Evolutionary conservation across 371 early-diverging fungal genomes (phyloP).

Genomic region (Mortierella sp.): DNA sequence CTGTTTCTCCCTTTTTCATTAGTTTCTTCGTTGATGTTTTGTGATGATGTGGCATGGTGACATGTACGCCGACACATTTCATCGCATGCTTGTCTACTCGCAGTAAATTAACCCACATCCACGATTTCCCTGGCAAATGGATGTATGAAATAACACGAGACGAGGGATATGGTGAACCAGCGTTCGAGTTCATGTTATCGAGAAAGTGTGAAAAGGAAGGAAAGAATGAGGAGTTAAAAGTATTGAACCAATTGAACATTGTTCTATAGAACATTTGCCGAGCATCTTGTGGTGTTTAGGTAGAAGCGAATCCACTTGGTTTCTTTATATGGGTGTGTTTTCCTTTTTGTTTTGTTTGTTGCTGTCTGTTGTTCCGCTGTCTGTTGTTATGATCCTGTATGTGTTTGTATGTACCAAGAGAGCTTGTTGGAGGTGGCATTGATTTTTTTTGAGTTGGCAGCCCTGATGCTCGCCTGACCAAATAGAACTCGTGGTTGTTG

Average conservation of each 20-base stretch:
- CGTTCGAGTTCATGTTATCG: neutral
- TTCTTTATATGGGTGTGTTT: neutral
- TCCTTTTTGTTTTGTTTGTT: too few relatives aligned
- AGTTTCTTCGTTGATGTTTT: neutral
- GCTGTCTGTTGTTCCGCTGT: neutral
- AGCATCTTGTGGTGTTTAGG: too few relatives aligned
- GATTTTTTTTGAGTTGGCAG: conserved; percentile 6
- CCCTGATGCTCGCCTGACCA: conserved; percentile 6
- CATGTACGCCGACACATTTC: too few relatives aligned
- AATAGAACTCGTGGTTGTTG: too few relatives aligned
- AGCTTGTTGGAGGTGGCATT: neutral
- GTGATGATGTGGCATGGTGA: conserved; percentile 7
- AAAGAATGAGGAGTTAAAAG: neutral
- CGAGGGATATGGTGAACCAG: neutral
- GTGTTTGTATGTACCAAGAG: neutral
- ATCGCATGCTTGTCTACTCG: too few relatives aligned
- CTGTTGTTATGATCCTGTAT: neutral
- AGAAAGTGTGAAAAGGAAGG: neutral
- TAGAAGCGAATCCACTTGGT: too few relatives aligned
- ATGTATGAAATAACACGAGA: neutral
- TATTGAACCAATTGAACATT: too few relatives aligned
- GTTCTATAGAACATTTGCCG: too few relatives aligned
- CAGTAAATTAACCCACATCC: neutral
- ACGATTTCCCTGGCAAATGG: neutral
- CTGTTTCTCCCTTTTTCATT: neutral